Conservation (phyloP, 805 yeast genomes). For the Wickerhamomyces queroliae region DNA sequence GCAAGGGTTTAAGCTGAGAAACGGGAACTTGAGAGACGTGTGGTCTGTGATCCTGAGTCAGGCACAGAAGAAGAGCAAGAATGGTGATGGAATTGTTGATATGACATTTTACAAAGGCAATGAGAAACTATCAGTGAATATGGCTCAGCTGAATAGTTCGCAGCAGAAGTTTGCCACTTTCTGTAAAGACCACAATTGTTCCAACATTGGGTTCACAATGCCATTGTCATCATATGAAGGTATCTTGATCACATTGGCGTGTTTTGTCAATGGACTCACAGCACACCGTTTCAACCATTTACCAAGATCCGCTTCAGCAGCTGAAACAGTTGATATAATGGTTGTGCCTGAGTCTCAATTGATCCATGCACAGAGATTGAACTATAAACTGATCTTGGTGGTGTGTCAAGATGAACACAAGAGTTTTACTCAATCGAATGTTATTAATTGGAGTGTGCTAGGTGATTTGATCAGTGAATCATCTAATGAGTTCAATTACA, state of each 20-base stretch:
- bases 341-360: conserved; percentile 23
- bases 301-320: conserved; percentile 22
- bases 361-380: conserved; percentile 16
- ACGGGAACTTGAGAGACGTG: conserved; percentile 70
- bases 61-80: conserved; percentile 13
- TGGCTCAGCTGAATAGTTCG: conserved; percentile 24
- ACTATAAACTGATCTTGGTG: conserved; percentile 28
- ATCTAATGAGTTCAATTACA: conserved; percentile 16
- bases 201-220: conserved; percentile 24
- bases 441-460: conserved; percentile 22
- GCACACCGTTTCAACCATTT: conserved; percentile 34
- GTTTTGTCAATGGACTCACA: conserved; percentile 36
- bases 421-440: conserved; percentile 3
- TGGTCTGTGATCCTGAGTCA: conserved; percentile 50
- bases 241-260: conserved; percentile 35
- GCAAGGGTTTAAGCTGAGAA: conserved; percentile 57
- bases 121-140: conserved; percentile 6
- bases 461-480: conserved; percentile 7
- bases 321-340: conserved; percentile 24
- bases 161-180: conserved; percentile 20
- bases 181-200: conserved; percentile 12
- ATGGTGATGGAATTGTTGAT: no score
- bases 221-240: conserved; percentile 26
- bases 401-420: conserved; percentile 16
- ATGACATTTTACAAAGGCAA: conserved; percentile 22